Percentiles rank a stretch among this genome's conserved stretches.
These are phyloP conservation scores for Microcyclosporella mali DNA, from an alignment of 2,329 filamentous ascomycete genomes.

Conservation along the genomic window DNA sequence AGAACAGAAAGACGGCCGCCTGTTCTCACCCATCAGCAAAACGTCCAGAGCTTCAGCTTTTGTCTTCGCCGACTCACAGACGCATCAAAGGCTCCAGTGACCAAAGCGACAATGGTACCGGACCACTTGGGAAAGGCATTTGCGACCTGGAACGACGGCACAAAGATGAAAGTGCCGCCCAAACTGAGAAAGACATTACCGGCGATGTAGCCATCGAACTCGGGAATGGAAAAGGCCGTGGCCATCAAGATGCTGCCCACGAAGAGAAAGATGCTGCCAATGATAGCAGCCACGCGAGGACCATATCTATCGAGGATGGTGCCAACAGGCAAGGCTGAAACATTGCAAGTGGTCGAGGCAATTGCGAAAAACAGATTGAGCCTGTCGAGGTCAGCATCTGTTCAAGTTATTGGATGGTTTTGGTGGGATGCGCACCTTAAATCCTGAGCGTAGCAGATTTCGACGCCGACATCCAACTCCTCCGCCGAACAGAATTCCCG, in stretches of 20 bases:
- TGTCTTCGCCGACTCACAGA: slow-evolving; percentile 21
- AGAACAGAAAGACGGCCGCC: slow-evolving; percentile 44
- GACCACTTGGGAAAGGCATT: slow-evolving; percentile 46
- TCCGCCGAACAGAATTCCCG: slow-evolving; percentile 54
- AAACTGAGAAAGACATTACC: slow-evolving; percentile 45
- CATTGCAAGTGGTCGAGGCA: slow-evolving; percentile 80
- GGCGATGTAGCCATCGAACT: slow-evolving; percentile 61
- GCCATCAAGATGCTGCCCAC: slow-evolving; percentile 66
- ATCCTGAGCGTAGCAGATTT: slow-evolving; percentile 54
- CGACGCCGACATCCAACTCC: slow-evolving; percentile 43
- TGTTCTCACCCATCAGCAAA: slow-evolving; percentile 4
- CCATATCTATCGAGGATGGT: slow-evolving; percentile 78
- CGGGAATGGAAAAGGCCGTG: slow-evolving; percentile 52
- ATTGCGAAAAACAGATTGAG: slow-evolving; percentile 91
- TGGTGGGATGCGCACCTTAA: slow-evolving; percentile 31
- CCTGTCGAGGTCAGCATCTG: slow-evolving; percentile 24
- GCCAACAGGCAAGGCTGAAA: slow-evolving; percentile 76
- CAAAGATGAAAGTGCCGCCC: slow-evolving; percentile 46
- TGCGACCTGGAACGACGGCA: slow-evolving; percentile 46
- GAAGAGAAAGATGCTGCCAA: slow-evolving; percentile 62
- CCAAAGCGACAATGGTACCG: slow-evolving; percentile 43
- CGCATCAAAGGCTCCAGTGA: slow-evolving; percentile 47
- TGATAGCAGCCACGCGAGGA: slow-evolving; percentile 66
- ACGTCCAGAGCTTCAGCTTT: too few relatives aligned
- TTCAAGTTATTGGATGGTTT: background rate